Conservation (phyloP, 1,284 basidiomycete species). For the Heliocybe sulcata region DNA sequence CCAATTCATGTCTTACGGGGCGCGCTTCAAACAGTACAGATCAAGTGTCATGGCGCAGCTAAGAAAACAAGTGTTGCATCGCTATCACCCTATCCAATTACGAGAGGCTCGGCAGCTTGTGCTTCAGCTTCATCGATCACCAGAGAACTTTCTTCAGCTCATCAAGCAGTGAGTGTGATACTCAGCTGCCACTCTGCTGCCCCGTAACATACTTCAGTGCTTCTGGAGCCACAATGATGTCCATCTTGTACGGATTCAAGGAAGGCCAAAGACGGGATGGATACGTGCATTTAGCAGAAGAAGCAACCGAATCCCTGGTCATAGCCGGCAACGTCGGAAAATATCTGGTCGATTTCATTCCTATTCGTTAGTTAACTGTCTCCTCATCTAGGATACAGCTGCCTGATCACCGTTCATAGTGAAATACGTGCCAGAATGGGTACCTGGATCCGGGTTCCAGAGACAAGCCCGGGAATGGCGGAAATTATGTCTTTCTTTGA, state of each 20-base stretch:
- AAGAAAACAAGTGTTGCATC: neutral
- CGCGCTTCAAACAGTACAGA: neutral
- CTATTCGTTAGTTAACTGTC: neutral
- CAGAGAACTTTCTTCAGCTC: neutral
- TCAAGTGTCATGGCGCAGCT: neutral
- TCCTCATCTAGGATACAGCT: neutral
- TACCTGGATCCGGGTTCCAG: slow-evolving; percentile 27
- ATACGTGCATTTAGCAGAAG: neutral
- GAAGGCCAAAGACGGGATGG: neutral
- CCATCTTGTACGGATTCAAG: neutral
- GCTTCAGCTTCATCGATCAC: neutral
- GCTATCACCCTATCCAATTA: neutral
- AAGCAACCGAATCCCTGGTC: neutral
- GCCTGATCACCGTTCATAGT: slow-evolving; percentile 5
- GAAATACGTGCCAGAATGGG: slow-evolving; percentile 25
- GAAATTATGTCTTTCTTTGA: slow-evolving; percentile 57
- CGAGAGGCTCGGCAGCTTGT: neutral
- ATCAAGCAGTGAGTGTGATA: neutral
- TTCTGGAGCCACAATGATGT: neutral
- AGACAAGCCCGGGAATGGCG: slow-evolving; percentile 54
- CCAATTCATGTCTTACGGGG: neutral
- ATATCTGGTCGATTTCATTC: neutral
- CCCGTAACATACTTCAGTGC: neutral
- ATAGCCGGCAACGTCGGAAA: neutral
- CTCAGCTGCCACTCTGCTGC: no score